Evolutionary conservation across 2,329 filamentous ascomycete species (phyloP).

Genomic region (Colletotrichum sp.): DNA sequence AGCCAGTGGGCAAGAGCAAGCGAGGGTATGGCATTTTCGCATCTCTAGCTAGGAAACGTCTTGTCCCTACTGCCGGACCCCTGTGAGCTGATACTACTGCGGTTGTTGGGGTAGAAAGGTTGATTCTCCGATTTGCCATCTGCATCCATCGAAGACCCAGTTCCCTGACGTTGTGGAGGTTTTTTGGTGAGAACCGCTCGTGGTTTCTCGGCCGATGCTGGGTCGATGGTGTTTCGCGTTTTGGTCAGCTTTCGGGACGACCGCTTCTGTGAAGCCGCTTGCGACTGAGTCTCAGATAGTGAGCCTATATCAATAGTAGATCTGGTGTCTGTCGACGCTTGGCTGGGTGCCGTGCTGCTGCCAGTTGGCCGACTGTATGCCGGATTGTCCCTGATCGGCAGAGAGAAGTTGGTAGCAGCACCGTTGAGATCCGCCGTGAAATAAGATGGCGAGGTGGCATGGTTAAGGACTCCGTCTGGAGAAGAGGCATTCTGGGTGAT

Average conservation of each 20-base stretch:
- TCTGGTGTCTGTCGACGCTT: conserved; percentile 37
- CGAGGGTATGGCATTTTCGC: neutral
- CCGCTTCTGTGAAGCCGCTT: conserved; percentile 33
- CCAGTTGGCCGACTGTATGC: conserved; percentile 25
- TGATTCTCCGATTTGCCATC: conserved; percentile 8
- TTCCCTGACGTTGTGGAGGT: conserved; percentile 34
- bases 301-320: conserved; percentile 31
- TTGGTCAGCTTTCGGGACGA: conserved; percentile 48
- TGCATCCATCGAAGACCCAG: conserved; percentile 16
- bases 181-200: conserved; percentile 44
- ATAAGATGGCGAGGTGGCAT: conserved; percentile 25
- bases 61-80: conserved; percentile 10
- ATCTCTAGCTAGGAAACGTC: neutral
- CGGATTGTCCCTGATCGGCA: conserved; percentile 28
- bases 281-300: conserved; percentile 24
- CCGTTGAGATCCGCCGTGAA: conserved; percentile 21
- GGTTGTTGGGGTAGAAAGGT: neutral
- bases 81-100: conserved; percentile 17
- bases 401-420: conserved; percentile 6
- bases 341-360: conserved; percentile 27
- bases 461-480: conserved; percentile 3
- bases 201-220: conserved; percentile 32
- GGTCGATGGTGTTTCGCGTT: conserved; percentile 40
- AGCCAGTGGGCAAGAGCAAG: neutral
- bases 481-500: neutral